These are phyloP conservation scores for Neurospora sp. DNA, from an alignment of 495 filamentous ascomycete species.

Conservation along the genomic window DNA sequence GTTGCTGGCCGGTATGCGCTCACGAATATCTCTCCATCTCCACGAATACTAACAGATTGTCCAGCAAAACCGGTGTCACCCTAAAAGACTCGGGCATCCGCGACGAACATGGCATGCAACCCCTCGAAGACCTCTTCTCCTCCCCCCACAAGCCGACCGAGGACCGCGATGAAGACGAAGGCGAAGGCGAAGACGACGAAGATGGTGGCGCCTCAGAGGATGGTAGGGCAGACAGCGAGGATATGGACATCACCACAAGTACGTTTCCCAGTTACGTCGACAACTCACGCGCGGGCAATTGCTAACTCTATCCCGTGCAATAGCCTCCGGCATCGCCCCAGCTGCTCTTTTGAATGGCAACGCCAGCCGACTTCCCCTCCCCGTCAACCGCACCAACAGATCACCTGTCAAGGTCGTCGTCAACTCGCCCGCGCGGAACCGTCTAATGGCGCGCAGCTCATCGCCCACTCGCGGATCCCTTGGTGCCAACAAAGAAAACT, in stretches of 20 bases:
- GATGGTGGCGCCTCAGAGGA: conserved; percentile 10
- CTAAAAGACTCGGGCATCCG: conserved; percentile 69
- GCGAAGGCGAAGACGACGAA: conserved; percentile 5
- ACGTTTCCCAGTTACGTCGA: background rate
- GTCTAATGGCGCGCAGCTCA: conserved; percentile 32
- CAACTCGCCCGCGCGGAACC: conserved; percentile 45
- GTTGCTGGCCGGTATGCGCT: conserved; percentile 37
- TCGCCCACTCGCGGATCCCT: conserved; percentile 28
- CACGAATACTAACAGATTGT: background rate
- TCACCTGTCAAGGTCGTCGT: conserved; percentile 48
- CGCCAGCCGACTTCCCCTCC: conserved; percentile 32
- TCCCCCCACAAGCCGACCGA: conserved; percentile 47
- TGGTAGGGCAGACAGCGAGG: conserved; percentile 22
- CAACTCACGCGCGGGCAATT: background rate
- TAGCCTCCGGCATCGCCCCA: conserved; percentile 21
- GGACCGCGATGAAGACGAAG: conserved; percentile 5
- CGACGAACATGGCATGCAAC: conserved; percentile 88
- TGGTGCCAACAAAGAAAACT: conserved; percentile 14
- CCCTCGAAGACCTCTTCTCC: conserved; percentile 75
- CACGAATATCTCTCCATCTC: background rate
- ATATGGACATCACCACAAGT: conserved; percentile 36
- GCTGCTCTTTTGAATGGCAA: conserved; percentile 23
- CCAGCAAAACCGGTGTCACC: conserved; percentile 71
- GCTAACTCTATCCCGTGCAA: background rate
- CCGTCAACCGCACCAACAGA: conserved; percentile 32